These are phyloP conservation scores for Pseudogymnoascus sp. DNA, from an alignment of 2,329 filamentous ascomycete genomes.

Conservation along the genomic window DNA sequence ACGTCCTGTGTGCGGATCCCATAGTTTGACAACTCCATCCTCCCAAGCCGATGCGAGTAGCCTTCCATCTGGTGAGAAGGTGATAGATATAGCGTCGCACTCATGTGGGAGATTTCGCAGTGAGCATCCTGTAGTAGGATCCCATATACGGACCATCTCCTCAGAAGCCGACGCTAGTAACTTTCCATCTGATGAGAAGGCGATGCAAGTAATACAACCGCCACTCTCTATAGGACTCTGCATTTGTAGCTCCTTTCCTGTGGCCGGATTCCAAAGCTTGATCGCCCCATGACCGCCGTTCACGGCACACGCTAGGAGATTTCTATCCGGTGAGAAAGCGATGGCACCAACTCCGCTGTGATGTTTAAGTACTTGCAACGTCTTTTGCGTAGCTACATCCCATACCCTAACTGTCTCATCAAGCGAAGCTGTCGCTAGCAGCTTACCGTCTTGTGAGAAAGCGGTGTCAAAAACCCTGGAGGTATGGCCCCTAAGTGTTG, in stretches of 20 bases:
- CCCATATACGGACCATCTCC: not conserved
- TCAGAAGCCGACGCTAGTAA: not conserved
- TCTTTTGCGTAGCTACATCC: not conserved
- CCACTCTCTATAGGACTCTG: not conserved
- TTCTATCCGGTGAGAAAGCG: not conserved
- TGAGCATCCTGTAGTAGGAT: not conserved
- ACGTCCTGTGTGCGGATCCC: not conserved
- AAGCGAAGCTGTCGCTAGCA: not conserved
- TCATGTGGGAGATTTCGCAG: not conserved
- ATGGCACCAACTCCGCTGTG: not conserved
- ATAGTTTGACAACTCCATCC: conserved; percentile 7
- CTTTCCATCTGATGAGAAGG: conserved; percentile 9
- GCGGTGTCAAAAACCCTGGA: not conserved
- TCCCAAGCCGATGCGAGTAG: conserved; percentile 4
- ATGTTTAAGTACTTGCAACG: not conserved
- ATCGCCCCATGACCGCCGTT: not conserved
- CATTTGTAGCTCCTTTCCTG: not conserved
- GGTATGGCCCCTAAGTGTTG: conserved; percentile 18
- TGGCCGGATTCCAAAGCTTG: not conserved
- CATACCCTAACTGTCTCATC: not conserved
- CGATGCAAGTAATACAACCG: not conserved
- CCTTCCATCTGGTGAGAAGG: conserved; percentile 8
- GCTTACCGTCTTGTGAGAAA: not conserved
- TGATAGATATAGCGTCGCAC: not conserved
- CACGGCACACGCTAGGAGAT: not conserved